Conservation (phyloP, 495 filamentous ascomycete species). For the Astrothelium subdiscretum region DNA sequence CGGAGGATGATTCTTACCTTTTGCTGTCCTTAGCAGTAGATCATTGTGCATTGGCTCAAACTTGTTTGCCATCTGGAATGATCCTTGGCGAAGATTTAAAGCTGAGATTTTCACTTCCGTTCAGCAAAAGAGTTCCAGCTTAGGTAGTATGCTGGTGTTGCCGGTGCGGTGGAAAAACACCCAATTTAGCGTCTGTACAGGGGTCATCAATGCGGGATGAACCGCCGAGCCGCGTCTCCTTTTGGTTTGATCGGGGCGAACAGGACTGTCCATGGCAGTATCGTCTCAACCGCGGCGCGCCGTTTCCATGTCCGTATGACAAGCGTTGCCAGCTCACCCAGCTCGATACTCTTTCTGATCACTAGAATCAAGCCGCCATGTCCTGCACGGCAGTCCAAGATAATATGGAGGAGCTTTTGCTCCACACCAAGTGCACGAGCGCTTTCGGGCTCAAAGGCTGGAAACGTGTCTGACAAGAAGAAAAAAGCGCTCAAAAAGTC, state of each 20-base stretch:
- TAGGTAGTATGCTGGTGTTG: too few species aligned
- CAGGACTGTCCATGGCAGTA: too few species aligned
- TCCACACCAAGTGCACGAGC: not conserved
- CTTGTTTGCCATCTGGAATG: slow-evolving; percentile 20
- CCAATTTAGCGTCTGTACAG: not conserved
- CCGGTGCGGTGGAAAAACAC: not conserved
- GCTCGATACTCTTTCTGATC: not conserved
- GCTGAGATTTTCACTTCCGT: too few species aligned
- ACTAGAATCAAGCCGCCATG: not conserved
- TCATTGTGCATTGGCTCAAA: slow-evolving; percentile 85
- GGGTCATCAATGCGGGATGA: not conserved
- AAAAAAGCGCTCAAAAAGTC: not conserved
- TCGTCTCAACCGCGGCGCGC: not conserved
- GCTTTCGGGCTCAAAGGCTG: not conserved
- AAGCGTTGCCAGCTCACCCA: not conserved
- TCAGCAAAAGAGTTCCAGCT: too few species aligned
- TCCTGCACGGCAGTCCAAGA: not conserved
- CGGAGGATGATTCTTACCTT: slow-evolving; percentile 44
- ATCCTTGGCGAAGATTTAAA: not conserved
- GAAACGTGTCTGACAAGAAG: not conserved
- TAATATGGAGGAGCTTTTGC: not conserved
- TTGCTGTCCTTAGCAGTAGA: slow-evolving; percentile 72
- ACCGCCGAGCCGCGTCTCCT: not conserved
- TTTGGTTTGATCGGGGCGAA: too few species aligned
- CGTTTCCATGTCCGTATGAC: not conserved